phyloP scores from a whole-genome alignment of 768 basidiomycete genomes.

The Russula foetens region DNA sequence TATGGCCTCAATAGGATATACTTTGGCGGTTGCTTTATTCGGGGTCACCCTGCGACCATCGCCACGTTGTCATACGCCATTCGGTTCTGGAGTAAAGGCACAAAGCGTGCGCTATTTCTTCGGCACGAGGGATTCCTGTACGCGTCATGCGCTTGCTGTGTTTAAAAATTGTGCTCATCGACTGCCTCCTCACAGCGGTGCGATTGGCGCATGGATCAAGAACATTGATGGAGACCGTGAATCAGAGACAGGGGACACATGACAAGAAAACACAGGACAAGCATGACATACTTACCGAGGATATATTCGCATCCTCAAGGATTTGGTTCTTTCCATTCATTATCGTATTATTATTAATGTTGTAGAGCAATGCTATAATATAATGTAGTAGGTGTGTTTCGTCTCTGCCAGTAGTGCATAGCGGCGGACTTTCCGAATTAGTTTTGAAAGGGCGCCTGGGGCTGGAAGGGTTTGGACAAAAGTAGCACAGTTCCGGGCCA shows the following conservation, averaged over 20 bases:
- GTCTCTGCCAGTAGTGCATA: too few relatives aligned
- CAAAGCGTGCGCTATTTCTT: constrained; percentile 91
- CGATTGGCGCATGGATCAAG: constrained; percentile 97
- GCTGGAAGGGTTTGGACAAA: not conserved
- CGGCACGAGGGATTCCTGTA: constrained; percentile 97
- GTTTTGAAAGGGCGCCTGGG: not conserved
- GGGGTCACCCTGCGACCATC: constrained; percentile 96
- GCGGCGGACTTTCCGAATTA: too few relatives aligned
- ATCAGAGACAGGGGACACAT: constrained; percentile 14
- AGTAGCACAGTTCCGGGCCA: not conserved
- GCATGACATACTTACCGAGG: not conserved
- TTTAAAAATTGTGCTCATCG: constrained; percentile 4
- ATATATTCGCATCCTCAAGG: not conserved
- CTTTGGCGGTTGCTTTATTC: constrained; percentile 98
- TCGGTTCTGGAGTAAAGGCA: constrained; percentile 98
- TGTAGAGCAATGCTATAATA: not conserved
- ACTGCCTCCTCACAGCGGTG: constrained; percentile 46
- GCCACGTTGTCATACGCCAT: constrained; percentile 97
- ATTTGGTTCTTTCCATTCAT: not conserved
- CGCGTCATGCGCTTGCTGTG: constrained; percentile 30
- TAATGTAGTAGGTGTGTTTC: too few relatives aligned
- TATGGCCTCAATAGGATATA: constrained; percentile 95
- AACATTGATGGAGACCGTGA: constrained; percentile 58
- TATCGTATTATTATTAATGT: constrained; percentile 7
- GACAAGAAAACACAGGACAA: not conserved